phyloP scores from a whole-genome alignment of 1,284 basidiomycete genomes.

The Trametes sp. region DNA sequence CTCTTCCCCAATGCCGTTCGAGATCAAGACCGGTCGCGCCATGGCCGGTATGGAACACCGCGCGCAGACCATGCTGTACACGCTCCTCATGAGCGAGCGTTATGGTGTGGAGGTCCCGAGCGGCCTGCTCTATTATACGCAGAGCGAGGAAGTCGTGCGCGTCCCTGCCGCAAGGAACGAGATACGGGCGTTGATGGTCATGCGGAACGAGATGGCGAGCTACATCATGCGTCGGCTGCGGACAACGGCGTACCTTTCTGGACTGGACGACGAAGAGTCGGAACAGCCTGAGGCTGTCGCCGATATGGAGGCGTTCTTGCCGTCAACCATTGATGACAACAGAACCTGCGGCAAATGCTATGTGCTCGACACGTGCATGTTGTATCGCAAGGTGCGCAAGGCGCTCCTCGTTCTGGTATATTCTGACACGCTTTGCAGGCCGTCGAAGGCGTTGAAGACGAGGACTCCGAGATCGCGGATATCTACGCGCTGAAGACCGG shows the following conservation, averaged over 20 bases:
- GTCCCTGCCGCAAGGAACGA: conserved; percentile 86
- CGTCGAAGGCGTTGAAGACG: conserved; percentile 69
- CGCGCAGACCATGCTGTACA: conserved; percentile 98
- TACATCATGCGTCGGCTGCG: conserved; percentile 62
- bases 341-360: conserved; percentile 86
- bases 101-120: conserved; percentile 77
- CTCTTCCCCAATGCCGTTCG: conserved; percentile 75
- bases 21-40: conserved; percentile 94
- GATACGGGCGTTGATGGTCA: conserved; percentile 81
- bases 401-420: conserved; percentile 7
- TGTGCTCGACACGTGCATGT: conserved; percentile 87
- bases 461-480: conserved; percentile 73
- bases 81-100: conserved; percentile 88
- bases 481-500: conserved; percentile 83
- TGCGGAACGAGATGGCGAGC: conserved; percentile 87
- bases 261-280: conserved; percentile 27
- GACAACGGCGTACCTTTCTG: conserved; percentile 33
- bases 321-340: conserved; percentile 87
- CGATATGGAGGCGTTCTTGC: conserved; percentile 67
- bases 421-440: conserved; percentile 53
- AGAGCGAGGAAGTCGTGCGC: conserved; percentile 85
- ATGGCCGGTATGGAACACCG: conserved; percentile 89
- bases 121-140: conserved; percentile 95
- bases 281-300: conserved; percentile 6
- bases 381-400: conserved; percentile 82